These are phyloP conservation scores for Cytospora mali DNA, from an alignment of 2,329 filamentous ascomycete genomes.

Conservation along the genomic window DNA sequence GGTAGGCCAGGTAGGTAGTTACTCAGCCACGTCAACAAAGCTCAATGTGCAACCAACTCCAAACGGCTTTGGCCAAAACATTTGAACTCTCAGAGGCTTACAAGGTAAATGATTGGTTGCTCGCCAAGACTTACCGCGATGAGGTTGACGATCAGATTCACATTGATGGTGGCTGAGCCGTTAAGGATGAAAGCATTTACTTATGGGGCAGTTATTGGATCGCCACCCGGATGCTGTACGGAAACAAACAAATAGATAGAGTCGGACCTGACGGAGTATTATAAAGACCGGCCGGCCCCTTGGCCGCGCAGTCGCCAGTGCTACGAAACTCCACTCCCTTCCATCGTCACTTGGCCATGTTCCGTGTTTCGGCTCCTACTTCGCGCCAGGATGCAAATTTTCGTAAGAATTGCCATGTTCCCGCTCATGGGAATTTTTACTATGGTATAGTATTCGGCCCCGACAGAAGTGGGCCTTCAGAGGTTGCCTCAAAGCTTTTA, in stretches of 20 bases:
- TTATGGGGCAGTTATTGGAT: constrained; percentile 1
- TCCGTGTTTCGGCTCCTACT: constrained; percentile 1
- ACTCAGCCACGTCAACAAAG: no score
- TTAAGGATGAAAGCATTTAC: background rate
- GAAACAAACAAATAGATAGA: background rate
- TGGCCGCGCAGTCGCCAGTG: background rate
- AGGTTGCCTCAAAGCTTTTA: constrained; percentile 10
- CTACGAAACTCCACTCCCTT: constrained; percentile 4
- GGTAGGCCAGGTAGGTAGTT: background rate
- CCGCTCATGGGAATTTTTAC: constrained; percentile 7
- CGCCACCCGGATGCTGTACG: background rate
- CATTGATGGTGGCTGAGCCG: constrained; percentile 16
- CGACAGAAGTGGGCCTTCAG: constrained; percentile 1
- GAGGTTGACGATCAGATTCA: constrained; percentile 6
- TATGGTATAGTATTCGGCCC: constrained; percentile 1
- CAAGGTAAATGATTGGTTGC: background rate
- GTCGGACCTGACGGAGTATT: background rate
- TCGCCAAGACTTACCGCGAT: background rate
- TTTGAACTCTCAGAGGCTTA: background rate
- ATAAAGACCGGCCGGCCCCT: background rate
- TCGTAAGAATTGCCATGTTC: constrained; percentile 15
- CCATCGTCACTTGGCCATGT: background rate
- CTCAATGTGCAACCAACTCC: background rate
- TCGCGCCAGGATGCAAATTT: constrained; percentile 5
- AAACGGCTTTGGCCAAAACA: background rate